Evolutionary conservation across 2,329 filamentous ascomycete genomes (phyloP).

Genomic region (Nigrospora oryzae): DNA sequence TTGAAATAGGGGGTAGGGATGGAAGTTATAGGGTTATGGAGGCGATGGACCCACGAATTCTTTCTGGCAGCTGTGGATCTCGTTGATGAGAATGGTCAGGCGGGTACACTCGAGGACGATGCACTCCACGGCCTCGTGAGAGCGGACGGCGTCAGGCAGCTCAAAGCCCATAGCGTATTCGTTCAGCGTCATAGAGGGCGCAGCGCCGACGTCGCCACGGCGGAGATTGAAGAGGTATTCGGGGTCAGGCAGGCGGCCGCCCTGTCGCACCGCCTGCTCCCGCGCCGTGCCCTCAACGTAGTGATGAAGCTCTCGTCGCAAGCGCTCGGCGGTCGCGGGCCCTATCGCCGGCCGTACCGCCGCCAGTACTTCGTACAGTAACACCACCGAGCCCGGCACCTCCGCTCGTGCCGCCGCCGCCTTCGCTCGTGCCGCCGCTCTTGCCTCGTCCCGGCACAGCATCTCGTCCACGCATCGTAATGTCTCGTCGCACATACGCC

Average conservation of each 20-base stretch:
- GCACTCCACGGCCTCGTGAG: constrained; percentile 16
- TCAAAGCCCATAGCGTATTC: constrained; percentile 21
- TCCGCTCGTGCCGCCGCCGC: constrained; percentile 12
- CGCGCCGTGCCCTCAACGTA: constrained; percentile 16
- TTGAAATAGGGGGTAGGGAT: not conserved
- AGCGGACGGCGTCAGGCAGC: constrained; percentile 14
- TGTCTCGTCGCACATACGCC: constrained; percentile 11
- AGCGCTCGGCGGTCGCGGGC: constrained; percentile 11
- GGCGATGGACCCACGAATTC: constrained; percentile 16
- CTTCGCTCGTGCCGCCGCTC: not conserved
- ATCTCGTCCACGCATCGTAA: constrained; percentile 17
- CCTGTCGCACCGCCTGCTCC: constrained; percentile 17
- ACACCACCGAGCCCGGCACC: constrained; percentile 12
- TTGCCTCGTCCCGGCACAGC: constrained; percentile 10
- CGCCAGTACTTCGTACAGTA: constrained; percentile 18
- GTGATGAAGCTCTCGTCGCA: constrained; percentile 16
- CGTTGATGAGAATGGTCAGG: constrained; percentile 16
- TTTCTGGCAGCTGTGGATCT: constrained; percentile 19
- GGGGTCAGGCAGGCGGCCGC: constrained; percentile 13
- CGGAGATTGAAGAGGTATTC: constrained; percentile 19
- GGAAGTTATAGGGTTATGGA: too few relatives aligned
- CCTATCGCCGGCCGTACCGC: constrained; percentile 13
- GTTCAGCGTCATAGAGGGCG: constrained; percentile 18
- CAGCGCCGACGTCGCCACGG: constrained; percentile 17
- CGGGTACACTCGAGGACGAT: constrained; percentile 18